These are phyloP conservation scores for Jimgerdemannia flammicorona DNA, from an alignment of 192 early-diverging fungal genomes.

Conservation along the genomic window DNA sequence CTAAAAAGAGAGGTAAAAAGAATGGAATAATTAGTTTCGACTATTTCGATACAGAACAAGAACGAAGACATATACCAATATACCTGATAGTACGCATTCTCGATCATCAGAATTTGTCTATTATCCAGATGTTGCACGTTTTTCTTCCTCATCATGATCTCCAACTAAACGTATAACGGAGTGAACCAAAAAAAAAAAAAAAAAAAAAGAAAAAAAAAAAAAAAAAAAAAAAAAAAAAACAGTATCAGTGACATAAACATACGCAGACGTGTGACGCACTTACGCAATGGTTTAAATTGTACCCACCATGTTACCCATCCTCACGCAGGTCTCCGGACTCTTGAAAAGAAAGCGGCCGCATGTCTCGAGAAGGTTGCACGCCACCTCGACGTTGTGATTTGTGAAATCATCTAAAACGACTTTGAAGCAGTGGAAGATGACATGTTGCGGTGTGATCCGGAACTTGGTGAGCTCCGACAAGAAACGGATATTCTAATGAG, in stretches of 20 bases:
- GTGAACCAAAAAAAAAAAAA: too few species aligned
- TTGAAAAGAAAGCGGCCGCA: slow-evolving; percentile 87
- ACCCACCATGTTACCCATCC: slow-evolving; percentile 65
- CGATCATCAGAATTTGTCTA: slow-evolving; percentile 82
- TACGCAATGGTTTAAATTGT: background rate
- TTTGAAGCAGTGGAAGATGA: slow-evolving; percentile 84
- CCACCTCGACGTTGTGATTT: slow-evolving; percentile 78
- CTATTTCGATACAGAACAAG: slow-evolving; percentile 4
- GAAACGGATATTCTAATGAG: slow-evolving; percentile 67
- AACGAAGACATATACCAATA: background rate
- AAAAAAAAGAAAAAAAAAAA: too few species aligned
- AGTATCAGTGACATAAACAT: background rate
- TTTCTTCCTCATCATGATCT: slow-evolving; percentile 91
- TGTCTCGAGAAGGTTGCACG: slow-evolving; percentile 81
- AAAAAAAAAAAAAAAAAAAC: background rate
- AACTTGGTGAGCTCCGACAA: slow-evolving; percentile 96
- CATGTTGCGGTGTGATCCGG: slow-evolving; percentile 71
- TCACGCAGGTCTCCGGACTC: slow-evolving; percentile 65
- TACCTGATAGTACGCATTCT: slow-evolving; percentile 88
- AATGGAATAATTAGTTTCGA: background rate
- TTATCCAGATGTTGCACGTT: slow-evolving; percentile 80
- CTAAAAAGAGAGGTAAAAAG: slow-evolving; percentile 13
- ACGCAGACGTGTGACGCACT: background rate
- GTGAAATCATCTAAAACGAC: slow-evolving; percentile 83
- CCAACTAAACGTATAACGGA: slow-evolving; percentile 46